A percentile compares a stretch with the other conserved stretches of the same genome.
Evolutionary conservation across 2,329 filamentous ascomycete species (phyloP).

Genomic region (Arachnomyces sp.): DNA sequence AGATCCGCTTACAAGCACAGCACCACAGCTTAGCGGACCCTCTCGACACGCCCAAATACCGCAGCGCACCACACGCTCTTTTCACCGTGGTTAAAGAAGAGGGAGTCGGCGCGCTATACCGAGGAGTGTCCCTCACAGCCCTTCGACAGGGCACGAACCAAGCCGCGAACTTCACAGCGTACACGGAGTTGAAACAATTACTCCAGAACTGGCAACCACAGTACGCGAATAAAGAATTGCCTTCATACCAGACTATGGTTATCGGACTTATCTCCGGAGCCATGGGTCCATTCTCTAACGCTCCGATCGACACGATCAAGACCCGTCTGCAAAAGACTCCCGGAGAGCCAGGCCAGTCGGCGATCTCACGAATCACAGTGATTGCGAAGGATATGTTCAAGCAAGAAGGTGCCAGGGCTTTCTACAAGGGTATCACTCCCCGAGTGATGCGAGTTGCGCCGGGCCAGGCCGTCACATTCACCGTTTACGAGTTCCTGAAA

Average conservation of each 20-base stretch:
- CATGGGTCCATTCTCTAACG: conserved; percentile 93
- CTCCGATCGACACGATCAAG: conserved; percentile 98
- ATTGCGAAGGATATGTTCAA: conserved; percentile 84
- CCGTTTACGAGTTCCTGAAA: conserved; percentile 70
- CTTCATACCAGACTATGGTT: conserved; percentile 80
- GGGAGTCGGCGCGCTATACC: conserved; percentile 78
- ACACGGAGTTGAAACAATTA: conserved; percentile 80
- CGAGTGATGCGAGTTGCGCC: conserved; percentile 95
- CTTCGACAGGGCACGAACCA: conserved; percentile 94
- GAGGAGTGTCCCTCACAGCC: conserved; percentile 87
- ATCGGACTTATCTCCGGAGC: conserved; percentile 89
- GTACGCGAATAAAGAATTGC: conserved; percentile 58
- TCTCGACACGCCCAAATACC: conserved; percentile 92
- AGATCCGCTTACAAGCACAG: conserved; percentile 96
- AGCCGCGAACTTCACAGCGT: conserved; percentile 97
- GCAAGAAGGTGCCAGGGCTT: conserved; percentile 89
- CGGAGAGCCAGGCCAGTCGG: conserved; percentile 71
- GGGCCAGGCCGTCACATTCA: conserved; percentile 75
- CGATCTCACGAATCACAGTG: conserved; percentile 65
- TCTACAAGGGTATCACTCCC: conserved; percentile 98
- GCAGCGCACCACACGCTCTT: conserved; percentile 73
- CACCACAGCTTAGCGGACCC: conserved; percentile 97
- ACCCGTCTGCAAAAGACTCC: conserved; percentile 88
- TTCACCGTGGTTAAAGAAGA: conserved; percentile 93
- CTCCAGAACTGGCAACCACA: conserved; percentile 67